These are phyloP conservation scores for Alternaria alternata DNA, from an alignment of 2,329 filamentous ascomycete genomes.

Conservation along the genomic window DNA sequence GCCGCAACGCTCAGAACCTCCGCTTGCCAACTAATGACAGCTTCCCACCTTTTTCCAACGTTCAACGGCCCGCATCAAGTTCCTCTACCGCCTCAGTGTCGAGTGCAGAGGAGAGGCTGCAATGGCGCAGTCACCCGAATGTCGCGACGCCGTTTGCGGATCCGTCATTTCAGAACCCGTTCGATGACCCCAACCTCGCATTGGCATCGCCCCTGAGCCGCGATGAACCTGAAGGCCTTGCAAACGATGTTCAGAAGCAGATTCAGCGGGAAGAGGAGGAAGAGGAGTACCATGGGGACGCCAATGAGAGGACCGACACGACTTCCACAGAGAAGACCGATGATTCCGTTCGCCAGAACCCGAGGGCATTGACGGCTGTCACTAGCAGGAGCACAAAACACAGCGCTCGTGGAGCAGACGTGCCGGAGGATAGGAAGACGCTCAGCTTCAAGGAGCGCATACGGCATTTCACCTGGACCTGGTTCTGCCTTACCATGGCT, in stretches of 20 bases:
- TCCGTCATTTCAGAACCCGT: constrained; percentile 23
- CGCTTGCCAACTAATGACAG: constrained; percentile 11
- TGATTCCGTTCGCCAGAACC: neutral
- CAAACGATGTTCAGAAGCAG: neutral
- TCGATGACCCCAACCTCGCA: constrained; percentile 25
- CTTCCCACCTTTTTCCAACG: constrained; percentile 11
- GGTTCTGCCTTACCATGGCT: constrained; percentile 75
- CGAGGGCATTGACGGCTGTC: neutral
- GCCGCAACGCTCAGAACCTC: constrained; percentile 14
- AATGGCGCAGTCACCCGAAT: constrained; percentile 36
- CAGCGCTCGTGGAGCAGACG: neutral
- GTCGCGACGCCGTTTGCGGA: constrained; percentile 28
- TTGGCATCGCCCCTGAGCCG: constrained; percentile 4
- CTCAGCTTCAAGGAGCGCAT: constrained; percentile 62
- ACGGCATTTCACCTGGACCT: constrained; percentile 76
- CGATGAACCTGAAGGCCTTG: neutral
- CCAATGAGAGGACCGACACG: neutral
- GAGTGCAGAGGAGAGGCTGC: constrained; percentile 31
- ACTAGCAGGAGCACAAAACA: constrained; percentile 8
- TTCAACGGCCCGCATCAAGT: constrained; percentile 3
- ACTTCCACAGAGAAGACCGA: constrained; percentile 10
- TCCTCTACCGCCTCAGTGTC: constrained; percentile 20
- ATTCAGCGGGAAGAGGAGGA: constrained; percentile 6
- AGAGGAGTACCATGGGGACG: constrained; percentile 1
- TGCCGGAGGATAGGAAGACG: constrained; percentile 10